A percentile compares a stretch with the other conserved stretches of the same genome.
phyloP scores from a whole-genome alignment of 768 basidiomycete genomes.

The Mycena haematopus region DNA sequence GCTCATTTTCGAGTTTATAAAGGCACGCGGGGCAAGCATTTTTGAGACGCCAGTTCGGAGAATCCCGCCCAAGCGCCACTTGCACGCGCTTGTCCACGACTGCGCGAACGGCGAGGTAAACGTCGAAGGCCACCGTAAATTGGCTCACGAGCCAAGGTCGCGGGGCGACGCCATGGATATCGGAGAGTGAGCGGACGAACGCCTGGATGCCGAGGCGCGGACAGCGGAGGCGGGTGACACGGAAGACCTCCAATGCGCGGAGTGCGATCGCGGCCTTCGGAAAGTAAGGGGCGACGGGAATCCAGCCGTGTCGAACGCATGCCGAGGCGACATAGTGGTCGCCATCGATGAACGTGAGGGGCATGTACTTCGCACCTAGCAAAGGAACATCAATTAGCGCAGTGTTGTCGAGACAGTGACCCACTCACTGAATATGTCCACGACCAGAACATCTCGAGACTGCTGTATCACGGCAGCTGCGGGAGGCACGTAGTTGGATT shows the following conservation, averaged over 20 bases:
- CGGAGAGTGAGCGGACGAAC: slow-evolving; percentile 30
- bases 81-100: slow-evolving; percentile 30
- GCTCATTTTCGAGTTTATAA: not conserved
- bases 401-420: not conserved
- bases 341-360: not conserved
- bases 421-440: not conserved
- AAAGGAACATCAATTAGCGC: not conserved
- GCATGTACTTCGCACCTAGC: not conserved
- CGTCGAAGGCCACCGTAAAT: slow-evolving; percentile 42
- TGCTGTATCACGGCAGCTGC: not conserved
- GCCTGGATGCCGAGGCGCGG: slow-evolving; percentile 33
- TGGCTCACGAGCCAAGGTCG: slow-evolving; percentile 4
- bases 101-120: slow-evolving; percentile 40
- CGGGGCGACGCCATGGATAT: slow-evolving; percentile 21
- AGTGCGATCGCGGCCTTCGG: not conserved
- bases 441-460: too few relatives aligned
- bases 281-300: not conserved
- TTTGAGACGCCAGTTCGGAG: not conserved
- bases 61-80: slow-evolving; percentile 30
- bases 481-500: not conserved
- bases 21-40: not conserved
- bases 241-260: not conserved
- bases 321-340: not conserved
- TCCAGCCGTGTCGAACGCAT: not conserved
- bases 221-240: slow-evolving; percentile 5